Conservation (phyloP, 2,329 filamentous ascomycete species). For the Penicillium olsonii region DNA sequence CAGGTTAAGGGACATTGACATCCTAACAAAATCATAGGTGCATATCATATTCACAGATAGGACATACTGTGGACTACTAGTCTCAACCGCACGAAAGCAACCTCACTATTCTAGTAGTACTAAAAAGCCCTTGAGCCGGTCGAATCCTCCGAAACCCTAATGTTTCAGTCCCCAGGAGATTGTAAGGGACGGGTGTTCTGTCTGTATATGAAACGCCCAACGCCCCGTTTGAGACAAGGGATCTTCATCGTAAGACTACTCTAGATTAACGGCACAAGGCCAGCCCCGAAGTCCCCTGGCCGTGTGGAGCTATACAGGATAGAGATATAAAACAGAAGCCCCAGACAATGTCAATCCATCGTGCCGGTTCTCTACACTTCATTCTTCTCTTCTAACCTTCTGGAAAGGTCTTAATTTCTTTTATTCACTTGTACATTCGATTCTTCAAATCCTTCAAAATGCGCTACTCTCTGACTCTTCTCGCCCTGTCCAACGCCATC, state of each 20-base stretch:
- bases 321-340: background rate
- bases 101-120: too few relatives aligned
- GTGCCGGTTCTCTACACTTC: background rate
- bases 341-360: background rate
- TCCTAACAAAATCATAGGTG: too few relatives aligned
- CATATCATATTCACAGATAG: too few relatives aligned
- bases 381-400: background rate
- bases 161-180: background rate
- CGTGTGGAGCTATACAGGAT: background rate
- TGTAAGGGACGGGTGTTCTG: background rate
- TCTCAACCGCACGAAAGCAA: too few relatives aligned
- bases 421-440: background rate
- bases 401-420: background rate
- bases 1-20: too few relatives aligned
- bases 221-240: background rate
- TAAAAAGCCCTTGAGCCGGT: too few relatives aligned
- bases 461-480: constrained; percentile 7
- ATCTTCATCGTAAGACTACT: background rate
- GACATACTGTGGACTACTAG: too few relatives aligned
- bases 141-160: background rate
- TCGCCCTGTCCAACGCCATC: constrained; percentile 11
- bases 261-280: background rate
- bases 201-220: background rate
- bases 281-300: background rate
- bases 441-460: constrained; percentile 5